These are phyloP conservation scores for Breynia disticha DNA, from an alignment of 441 rosid genomes.

Conservation along the genomic window DNA sequence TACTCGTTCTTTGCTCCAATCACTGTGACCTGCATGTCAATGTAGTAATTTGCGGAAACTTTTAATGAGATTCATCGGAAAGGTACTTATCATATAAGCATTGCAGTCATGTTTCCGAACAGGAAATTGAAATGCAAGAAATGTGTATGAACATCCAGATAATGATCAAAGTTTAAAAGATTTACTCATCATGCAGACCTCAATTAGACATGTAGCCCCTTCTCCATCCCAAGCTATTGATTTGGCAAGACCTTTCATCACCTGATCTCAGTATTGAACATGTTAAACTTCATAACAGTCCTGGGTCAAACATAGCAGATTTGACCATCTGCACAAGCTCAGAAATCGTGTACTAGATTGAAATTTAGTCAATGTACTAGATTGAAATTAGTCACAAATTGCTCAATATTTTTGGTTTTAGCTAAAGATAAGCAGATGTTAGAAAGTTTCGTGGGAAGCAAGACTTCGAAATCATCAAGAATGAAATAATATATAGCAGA, in stretches of 20 bases:
- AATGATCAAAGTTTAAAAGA: too few species aligned
- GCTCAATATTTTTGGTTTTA: too few species aligned
- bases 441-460: too few species aligned
- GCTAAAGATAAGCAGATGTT: too few species aligned
- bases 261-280: conserved; percentile 31
- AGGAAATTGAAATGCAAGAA: not conserved
- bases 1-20: conserved; percentile 52
- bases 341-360: too few species aligned
- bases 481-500: not conserved
- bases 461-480: too few species aligned
- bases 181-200: conserved; percentile 34
- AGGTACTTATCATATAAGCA: not conserved
- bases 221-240: conserved; percentile 99
- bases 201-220: conserved; percentile 94
- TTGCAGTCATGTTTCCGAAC: not conserved
- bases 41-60: conserved; percentile 12
- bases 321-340: too few species aligned
- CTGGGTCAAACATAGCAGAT: not conserved
- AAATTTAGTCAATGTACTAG: too few species aligned
- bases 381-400: too few species aligned
- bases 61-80: conserved; percentile 1
- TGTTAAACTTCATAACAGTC: not conserved
- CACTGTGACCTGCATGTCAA: conserved; percentile 48
- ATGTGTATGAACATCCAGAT: not conserved
- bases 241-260: conserved; percentile 97